Evolutionary conservation across 306 rosid species (phyloP).

Genomic region (Begonia fuchsioides): DNA sequence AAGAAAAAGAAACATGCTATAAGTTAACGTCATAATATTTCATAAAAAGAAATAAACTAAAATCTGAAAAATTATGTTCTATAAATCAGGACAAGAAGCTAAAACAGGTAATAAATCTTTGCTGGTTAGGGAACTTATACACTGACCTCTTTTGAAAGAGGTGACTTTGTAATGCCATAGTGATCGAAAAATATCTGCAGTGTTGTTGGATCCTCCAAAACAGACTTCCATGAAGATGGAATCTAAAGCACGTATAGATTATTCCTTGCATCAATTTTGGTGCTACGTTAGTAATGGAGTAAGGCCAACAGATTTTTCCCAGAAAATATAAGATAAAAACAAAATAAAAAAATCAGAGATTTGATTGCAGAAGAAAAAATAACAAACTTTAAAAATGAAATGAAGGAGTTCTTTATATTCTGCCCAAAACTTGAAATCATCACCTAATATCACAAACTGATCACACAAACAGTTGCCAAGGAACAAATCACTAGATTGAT

Average conservation of each 20-base stretch:
- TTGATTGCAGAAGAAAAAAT: no score
- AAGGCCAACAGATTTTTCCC: not conserved
- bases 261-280: slow-evolving; percentile 4
- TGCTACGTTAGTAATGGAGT: not conserved
- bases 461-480: no score
- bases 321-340: no score
- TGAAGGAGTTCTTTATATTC: no score
- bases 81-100: no score
- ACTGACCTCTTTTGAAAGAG: slow-evolving; percentile 54
- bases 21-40: not conserved
- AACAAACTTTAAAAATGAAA: no score
- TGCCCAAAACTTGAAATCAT: no score
- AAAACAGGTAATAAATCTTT: not conserved
- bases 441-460: no score
- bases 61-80: not conserved
- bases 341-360: no score
- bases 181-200: slow-evolving; percentile 84
- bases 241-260: slow-evolving; percentile 45
- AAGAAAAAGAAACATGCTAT: slow-evolving; percentile 9
- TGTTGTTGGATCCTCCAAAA: slow-evolving; percentile 86
- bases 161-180: slow-evolving; percentile 50
- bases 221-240: slow-evolving; percentile 87
- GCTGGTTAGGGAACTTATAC: not conserved
- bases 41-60: not conserved
- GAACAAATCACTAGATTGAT: no score